Evolutionary conservation across 805 yeast species (phyloP).

Genomic region (Kodamaea neixiangensis): DNA sequence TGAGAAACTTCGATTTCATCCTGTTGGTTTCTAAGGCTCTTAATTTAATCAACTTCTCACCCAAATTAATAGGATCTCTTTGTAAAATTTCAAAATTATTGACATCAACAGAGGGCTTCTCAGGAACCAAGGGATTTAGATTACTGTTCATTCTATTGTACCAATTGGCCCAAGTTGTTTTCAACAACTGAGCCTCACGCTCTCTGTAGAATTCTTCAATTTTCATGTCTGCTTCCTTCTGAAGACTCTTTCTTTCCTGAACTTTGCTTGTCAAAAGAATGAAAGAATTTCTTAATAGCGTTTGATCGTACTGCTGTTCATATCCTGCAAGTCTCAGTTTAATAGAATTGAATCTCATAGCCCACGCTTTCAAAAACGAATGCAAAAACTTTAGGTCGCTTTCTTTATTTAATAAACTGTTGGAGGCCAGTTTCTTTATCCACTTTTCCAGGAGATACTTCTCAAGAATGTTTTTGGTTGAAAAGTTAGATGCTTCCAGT

Average conservation of each 20-base stretch:
- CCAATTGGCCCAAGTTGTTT: conserved; percentile 4
- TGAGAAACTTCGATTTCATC: conserved; percentile 1
- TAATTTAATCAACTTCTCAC: conserved; percentile 8
- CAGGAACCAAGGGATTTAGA: neutral
- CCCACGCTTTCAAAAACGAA: neutral
- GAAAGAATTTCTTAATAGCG: neutral
- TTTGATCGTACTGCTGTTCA: neutral
- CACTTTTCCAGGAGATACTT: conserved; percentile 3
- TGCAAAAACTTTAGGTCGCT: neutral
- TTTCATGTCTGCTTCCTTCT: neutral
- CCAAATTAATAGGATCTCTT: conserved; percentile 3
- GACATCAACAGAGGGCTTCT: neutral
- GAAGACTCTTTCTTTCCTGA: neutral
- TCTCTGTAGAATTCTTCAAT: neutral
- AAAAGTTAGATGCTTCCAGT: conserved; percentile 5
- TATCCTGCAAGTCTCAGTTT: neutral
- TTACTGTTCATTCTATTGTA: conserved; percentile 5
- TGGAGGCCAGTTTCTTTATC: neutral
- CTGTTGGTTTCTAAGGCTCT: neutral
- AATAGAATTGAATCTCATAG: neutral
- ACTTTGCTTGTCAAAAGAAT: neutral
- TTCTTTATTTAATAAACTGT: neutral
- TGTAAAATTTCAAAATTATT: neutral
- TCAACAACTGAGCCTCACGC: neutral
- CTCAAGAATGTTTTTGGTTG: neutral